Conservation (phyloP, 192 early-diverging fungal genomes). For the Diversispora epigaea region DNA sequence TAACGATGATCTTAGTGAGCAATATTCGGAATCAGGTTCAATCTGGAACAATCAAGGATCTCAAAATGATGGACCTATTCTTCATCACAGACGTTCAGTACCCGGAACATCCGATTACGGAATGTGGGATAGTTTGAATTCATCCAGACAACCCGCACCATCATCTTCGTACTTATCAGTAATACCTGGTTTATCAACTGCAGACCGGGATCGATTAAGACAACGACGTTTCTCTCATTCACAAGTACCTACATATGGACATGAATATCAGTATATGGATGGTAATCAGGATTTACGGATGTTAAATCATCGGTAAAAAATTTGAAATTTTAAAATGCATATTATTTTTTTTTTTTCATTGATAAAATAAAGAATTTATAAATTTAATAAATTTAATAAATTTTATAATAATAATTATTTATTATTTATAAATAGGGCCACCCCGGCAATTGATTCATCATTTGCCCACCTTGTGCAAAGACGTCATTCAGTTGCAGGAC, state of each 20-base stretch:
- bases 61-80: conserved; percentile 33
- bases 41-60: conserved; percentile 50
- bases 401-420: background rate
- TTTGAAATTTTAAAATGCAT: background rate
- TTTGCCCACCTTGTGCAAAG: conserved; percentile 41
- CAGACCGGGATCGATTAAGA: conserved; percentile 48
- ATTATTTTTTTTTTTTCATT: background rate
- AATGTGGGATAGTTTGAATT: conserved; percentile 49
- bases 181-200: conserved; percentile 16
- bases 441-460: conserved; percentile 28
- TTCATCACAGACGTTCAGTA: conserved; percentile 56
- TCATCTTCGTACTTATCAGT: conserved; percentile 23
- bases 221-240: conserved; percentile 62
- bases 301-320: conserved; percentile 26
- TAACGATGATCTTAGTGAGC: conserved; percentile 38
- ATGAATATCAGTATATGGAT: conserved; percentile 27
- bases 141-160: conserved; percentile 31
- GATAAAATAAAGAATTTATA: conserved; percentile 11
- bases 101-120: conserved; percentile 49
- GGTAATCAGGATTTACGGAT: conserved; percentile 24
- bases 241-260: conserved; percentile 38
- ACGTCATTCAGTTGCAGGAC: conserved; percentile 53
- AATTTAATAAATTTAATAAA: conserved; percentile 5
- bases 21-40: conserved; percentile 50
- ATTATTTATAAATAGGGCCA: too few relatives aligned